Base-by-base conservation (phyloP, 345 rosid genomes). In the Citrus inodora region DNA sequence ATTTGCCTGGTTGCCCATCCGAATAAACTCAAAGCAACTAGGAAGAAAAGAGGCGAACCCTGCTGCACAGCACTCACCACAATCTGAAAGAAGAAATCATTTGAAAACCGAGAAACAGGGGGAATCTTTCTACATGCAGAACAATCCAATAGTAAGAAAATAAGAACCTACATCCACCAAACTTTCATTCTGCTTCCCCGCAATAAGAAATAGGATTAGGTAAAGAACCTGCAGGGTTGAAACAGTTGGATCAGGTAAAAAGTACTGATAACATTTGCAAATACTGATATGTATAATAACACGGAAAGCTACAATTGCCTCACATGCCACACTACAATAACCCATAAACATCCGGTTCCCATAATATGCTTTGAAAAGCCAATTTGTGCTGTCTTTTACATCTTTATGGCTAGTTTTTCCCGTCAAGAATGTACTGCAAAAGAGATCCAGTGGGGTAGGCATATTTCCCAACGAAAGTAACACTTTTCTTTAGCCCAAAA, bases 341-440 rank as follows among this genome's bases (percentile, higher is more conserved):
- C 91, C 91, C 97, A 95, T 93, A 85, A 93, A 93, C 92, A 90
- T 88, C 32, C 98, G 83, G 82, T 93, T 92, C 51, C 99, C 99
- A 85, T 92, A 95, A 89, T 95, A 93, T 65, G 90, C 90, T 83
- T 59, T 93, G 83, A 93, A 93, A 80, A 95, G 94, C 99, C 97
- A 93, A 81, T 78, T 95, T 19, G 90, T 88, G 87, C 97, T 95
- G 84, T 95, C 97, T 83, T 89, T 92, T 65, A 95, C 97, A 84
- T 30, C 32, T 30, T 30, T 30, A 30, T 30, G 32, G 32, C 32
- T 30, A 30, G 32, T 30, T 30, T 30, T 30, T 30, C 32, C 32
- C 0, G 4, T 30, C 32, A 3, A 30, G 32, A 30, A 3, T 30
- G 32, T 30, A 30, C 32, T 0, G 32, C 32, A 30, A 3, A 4